Evolutionary conservation across 1,284 basidiomycete species (phyloP).

Genomic region (Boletus mariae): DNA sequence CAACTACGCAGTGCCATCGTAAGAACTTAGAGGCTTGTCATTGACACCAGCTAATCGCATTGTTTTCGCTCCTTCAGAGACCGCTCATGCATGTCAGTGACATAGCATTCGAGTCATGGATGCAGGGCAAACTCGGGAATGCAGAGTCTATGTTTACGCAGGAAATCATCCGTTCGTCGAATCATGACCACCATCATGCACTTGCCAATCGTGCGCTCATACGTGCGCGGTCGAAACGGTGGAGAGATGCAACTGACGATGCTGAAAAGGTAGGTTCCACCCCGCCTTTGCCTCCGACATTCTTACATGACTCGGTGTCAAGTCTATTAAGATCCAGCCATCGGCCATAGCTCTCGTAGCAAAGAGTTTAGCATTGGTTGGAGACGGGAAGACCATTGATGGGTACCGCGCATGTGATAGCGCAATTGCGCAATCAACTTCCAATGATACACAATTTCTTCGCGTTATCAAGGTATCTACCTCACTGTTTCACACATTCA

Average conservation of each 20-base stretch:
- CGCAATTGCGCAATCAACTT: background rate
- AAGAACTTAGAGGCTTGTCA: background rate
- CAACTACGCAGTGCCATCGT: background rate
- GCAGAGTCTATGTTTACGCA: slow-evolving; percentile 4
- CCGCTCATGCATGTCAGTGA: slow-evolving; percentile 1
- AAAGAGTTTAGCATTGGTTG: slow-evolving; percentile 5
- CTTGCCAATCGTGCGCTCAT: slow-evolving; percentile 5
- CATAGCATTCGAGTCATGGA: slow-evolving; percentile 1
- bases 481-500: background rate
- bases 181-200: background rate
- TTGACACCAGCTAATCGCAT: background rate
- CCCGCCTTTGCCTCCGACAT: too few relatives aligned
- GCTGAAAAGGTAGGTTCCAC: slow-evolving; percentile 3
- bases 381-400: background rate
- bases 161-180: background rate
- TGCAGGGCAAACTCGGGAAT: slow-evolving; percentile 3
- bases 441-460: background rate
- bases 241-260: slow-evolving; percentile 4
- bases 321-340: slow-evolving; percentile 5
- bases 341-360: slow-evolving; percentile 4
- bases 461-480: slow-evolving; percentile 1
- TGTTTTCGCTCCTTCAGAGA: background rate
- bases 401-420: background rate
- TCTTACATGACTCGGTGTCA: background rate
- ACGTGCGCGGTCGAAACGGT: background rate